Evolutionary conservation across 192 early-diverging fungal species (phyloP).

Genomic region (Gamsiella multidivaricata): DNA sequence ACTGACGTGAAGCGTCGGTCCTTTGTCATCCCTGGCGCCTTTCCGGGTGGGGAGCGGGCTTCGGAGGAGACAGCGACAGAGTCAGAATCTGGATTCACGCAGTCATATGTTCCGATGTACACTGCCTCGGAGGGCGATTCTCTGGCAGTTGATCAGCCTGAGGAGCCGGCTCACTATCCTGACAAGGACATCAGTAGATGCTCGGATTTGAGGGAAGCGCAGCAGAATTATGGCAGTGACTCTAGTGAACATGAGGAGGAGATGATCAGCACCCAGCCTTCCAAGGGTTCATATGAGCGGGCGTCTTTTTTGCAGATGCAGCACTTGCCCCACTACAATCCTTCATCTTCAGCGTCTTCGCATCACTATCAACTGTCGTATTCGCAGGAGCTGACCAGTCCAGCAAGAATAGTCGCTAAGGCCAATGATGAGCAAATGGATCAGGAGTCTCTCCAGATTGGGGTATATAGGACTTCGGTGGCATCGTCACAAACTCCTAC

Average conservation of each 20-base stretch:
- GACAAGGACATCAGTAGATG: not conserved
- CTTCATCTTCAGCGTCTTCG: not conserved
- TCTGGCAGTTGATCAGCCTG: slow-evolving; percentile 7
- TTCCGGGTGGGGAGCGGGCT: slow-evolving; percentile 31
- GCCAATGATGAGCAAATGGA: not conserved
- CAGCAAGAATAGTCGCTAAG: not conserved
- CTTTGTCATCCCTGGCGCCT: slow-evolving; percentile 39
- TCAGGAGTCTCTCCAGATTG: slow-evolving; percentile 18
- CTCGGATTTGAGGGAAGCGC: not conserved
- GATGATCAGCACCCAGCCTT: slow-evolving; percentile 12
- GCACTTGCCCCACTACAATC: slow-evolving; percentile 20
- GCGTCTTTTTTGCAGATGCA: slow-evolving; percentile 6
- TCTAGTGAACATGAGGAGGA: slow-evolving; percentile 18
- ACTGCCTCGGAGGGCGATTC: slow-evolving; percentile 29
- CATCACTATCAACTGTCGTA: not conserved
- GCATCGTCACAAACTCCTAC: not conserved
- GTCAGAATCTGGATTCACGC: not conserved
- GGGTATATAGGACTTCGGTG: slow-evolving; percentile 5
- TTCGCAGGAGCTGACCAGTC: slow-evolving; percentile 21
- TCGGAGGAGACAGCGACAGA: not conserved
- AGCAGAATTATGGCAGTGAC: not conserved
- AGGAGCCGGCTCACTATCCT: not conserved
- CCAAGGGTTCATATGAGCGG: slow-evolving; percentile 23
- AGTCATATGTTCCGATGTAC: slow-evolving; percentile 36
- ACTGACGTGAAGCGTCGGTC: slow-evolving; percentile 39